Evolutionary conservation across 768 basidiomycete species (phyloP), one percentile per base, ranked within the genome.

Genomic region (Ramaria rubella): DNA sequence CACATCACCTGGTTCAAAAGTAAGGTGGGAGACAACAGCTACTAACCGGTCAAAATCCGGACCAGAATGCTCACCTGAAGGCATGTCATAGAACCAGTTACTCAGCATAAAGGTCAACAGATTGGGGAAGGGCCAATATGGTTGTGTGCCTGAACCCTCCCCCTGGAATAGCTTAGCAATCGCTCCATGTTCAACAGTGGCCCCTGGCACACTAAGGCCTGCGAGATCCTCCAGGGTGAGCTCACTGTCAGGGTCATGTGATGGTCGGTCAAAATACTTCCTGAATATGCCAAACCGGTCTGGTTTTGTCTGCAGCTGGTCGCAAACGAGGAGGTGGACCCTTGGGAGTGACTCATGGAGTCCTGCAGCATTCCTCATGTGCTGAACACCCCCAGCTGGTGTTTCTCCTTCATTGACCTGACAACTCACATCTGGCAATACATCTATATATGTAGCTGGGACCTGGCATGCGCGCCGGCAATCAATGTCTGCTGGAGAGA

Each of bases 221-320:
- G 55, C 40, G 34, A 60, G 3, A 51, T 48, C 55, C 1, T 52
- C 54, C 27, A 45, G 21, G 0, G 59, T 27, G 4, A 68, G 34
- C 6, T 26, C 30, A 4, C 52, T 17, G 29, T 68, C 65, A 1
- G 69, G 69, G 51, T 67, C 67, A 58, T 62, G 60, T 2, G 65
- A 64, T 2, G 67, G 69, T 0, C 61, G 56, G 31, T 62, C 58
- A 12, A 55, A 58, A 57, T 68, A 69, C 6, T 61, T 49, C 1
- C 64, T 55, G 27, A 42, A 64, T 5, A 69, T 12, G 0, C 66
- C 59, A 57, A 67, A 67, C 5, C 33, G 3, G 36, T 69, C 67
- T 9, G 51, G 15, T 3, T 51, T 52, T 9, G 70, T 70, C 1
- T 49, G 26, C 1, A 69, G 29, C 29, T 38, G 34, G 30, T 65